phyloP scores from a whole-genome alignment of 768 basidiomycete species.

The Agaricus subrufescens region DNA sequence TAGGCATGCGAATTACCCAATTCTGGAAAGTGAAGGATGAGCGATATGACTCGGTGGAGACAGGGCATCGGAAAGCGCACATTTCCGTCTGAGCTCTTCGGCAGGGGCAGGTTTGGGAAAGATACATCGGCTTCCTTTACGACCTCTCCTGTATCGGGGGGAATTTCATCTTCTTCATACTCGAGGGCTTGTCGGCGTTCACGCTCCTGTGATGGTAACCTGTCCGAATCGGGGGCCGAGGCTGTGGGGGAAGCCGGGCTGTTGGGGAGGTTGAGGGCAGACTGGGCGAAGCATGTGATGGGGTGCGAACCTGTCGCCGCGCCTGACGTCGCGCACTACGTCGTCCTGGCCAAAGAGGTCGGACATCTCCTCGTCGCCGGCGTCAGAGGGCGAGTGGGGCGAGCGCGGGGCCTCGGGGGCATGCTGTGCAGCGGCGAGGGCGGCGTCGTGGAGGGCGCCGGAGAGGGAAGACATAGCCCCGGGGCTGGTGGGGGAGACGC shows the following conservation, averaged over 20 bases:
- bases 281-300: conserved; percentile 10
- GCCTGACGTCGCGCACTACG: conserved; percentile 38
- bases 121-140: conserved; percentile 67
- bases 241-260: conserved; percentile 36
- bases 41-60: background rate
- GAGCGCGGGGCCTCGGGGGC: conserved; percentile 35
- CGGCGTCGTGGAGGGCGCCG: conserved; percentile 44
- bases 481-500: background rate
- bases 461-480: conserved; percentile 54
- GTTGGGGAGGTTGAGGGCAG: conserved; percentile 13
- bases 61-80: conserved; percentile 39
- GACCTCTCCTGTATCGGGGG: conserved; percentile 35
- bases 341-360: conserved; percentile 80
- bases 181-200: conserved; percentile 69
- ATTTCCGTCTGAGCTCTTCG: conserved; percentile 74
- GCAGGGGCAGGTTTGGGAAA: conserved; percentile 85
- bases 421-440: conserved; percentile 24
- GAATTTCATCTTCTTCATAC: conserved; percentile 76
- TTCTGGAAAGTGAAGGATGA: conserved; percentile 40
- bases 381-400: conserved; percentile 18
- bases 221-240: conserved; percentile 60
- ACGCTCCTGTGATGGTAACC: conserved; percentile 54
- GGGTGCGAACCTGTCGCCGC: conserved; percentile 38
- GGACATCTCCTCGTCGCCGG: conserved; percentile 55
- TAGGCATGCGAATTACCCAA: conserved; percentile 94